Percentiles rank a stretch among this genome's conserved stretches.
phyloP scores from a whole-genome alignment of 2,329 filamentous ascomycete genomes.

The Arthroderma sp. region DNA sequence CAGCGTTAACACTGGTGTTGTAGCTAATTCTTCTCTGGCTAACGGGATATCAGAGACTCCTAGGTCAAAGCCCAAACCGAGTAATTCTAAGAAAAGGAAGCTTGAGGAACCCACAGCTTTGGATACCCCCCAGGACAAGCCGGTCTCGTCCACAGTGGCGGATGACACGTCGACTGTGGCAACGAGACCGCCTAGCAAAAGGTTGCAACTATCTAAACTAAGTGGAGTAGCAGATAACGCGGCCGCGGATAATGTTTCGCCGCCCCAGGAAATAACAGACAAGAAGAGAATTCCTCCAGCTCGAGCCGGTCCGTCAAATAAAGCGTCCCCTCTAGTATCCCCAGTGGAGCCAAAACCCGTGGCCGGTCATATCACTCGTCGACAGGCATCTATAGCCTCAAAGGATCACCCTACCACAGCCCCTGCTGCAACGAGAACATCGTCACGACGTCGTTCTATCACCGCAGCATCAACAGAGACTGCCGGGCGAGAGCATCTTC shows the following conservation, averaged over 20 bases:
- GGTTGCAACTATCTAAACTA: conserved; percentile 25
- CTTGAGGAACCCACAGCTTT: conserved; percentile 33
- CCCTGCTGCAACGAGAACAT: conserved; percentile 12
- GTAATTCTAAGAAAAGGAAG: conserved; percentile 39
- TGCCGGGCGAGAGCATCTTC: conserved; percentile 18
- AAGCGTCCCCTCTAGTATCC: conserved; percentile 4
- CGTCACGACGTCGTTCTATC: conserved; percentile 14
- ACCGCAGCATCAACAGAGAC: conserved; percentile 9
- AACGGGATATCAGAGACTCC: conserved; percentile 15
- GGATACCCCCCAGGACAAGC: conserved; percentile 7
- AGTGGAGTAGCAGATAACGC: too few relatives aligned
- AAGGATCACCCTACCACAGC: conserved; percentile 14
- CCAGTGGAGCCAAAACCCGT: conserved; percentile 8
- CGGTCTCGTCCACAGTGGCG: too few relatives aligned
- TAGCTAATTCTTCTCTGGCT: conserved; percentile 13
- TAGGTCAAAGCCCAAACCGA: conserved; percentile 15
- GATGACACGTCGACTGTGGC: background rate
- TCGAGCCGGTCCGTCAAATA: conserved; percentile 4
- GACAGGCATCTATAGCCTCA: conserved; percentile 10
- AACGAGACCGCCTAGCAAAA: conserved; percentile 21
- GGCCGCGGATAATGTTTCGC: too few relatives aligned
- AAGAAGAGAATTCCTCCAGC: conserved; percentile 4
- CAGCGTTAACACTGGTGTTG: conserved; percentile 13
- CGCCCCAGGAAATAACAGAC: too few relatives aligned
- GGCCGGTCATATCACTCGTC: conserved; percentile 4